These are phyloP conservation scores for Dryas alaskensis DNA, from an alignment of 306 rosid species.

Conservation along the genomic window DNA sequence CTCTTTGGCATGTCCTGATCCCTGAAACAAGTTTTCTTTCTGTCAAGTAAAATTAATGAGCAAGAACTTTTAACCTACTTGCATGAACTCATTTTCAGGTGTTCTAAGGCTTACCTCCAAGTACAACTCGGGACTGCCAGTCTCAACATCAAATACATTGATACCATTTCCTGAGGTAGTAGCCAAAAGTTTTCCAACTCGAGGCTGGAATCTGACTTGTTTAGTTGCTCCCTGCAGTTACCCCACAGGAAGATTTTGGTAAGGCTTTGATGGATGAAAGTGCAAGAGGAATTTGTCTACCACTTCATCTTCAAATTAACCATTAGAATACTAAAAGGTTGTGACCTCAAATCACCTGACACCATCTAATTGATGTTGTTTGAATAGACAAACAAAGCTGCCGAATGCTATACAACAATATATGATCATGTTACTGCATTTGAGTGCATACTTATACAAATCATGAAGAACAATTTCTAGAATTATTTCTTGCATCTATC, in stretches of 20 bases:
- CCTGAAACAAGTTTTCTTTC: constrained; percentile 30
- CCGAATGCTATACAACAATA: background rate
- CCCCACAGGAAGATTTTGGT: background rate
- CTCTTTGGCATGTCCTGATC: constrained; percentile 46
- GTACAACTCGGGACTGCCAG: constrained; percentile 12
- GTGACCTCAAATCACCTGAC: background rate
- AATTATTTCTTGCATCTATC: background rate
- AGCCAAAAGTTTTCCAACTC: constrained; percentile 43
- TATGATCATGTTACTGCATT: background rate
- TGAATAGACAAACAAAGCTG: no score
- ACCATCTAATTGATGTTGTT: no score
- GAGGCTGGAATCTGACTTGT: constrained; percentile 63
- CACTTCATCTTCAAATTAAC: constrained; percentile 11
- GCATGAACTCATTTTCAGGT: background rate
- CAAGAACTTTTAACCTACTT: background rate
- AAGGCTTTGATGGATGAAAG: constrained; percentile 14
- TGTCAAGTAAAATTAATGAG: constrained; percentile 10
- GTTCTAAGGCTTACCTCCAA: constrained; percentile 32
- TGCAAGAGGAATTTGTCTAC: constrained; percentile 11
- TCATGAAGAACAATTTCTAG: no score
- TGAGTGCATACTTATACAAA: background rate
- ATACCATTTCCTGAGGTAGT: constrained; percentile 42
- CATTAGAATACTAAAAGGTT: background rate
- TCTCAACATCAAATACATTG: constrained; percentile 49
- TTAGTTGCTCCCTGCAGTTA: constrained; percentile 57